Conservation (phyloP, 2,329 filamentous ascomycete genomes). For the Pseudogymnoascus verrucosus region DNA sequence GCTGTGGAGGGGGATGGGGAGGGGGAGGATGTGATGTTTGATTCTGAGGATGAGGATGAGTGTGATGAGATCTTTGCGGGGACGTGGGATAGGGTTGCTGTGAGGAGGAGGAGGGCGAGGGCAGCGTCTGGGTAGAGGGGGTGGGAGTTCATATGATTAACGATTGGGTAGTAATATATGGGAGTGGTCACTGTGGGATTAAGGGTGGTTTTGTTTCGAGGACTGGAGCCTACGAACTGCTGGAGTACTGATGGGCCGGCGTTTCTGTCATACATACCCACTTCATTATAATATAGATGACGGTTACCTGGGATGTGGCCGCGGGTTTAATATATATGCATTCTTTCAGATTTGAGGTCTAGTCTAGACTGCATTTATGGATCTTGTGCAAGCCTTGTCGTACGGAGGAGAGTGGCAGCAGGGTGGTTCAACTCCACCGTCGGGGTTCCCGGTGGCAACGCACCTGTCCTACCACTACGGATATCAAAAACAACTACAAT, state of each 20-base stretch:
- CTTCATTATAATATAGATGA: not conserved
- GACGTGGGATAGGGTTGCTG: slow-evolving; percentile 46
- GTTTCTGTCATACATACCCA: not conserved
- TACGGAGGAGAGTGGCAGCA: not conserved
- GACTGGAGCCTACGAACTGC: not conserved
- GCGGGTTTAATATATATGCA: not conserved
- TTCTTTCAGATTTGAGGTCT: not conserved
- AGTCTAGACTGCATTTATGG: not conserved
- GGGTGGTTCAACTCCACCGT: too few relatives aligned
- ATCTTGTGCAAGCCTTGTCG: not conserved
- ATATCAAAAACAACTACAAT: too few relatives aligned
- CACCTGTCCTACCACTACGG: too few relatives aligned
- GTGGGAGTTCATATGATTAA: not conserved
- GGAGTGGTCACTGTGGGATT: not conserved
- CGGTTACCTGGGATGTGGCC: not conserved
- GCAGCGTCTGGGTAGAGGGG: not conserved
- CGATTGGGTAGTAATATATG: not conserved
- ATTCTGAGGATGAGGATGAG: slow-evolving; percentile 58
- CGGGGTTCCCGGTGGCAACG: too few relatives aligned
- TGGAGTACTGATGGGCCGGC: not conserved
- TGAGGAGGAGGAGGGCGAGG: slow-evolving; percentile 23
- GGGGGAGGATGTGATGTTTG: slow-evolving; percentile 41
- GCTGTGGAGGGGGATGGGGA: slow-evolving; percentile 11
- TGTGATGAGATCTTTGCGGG: slow-evolving; percentile 59
- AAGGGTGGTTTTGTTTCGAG: not conserved